phyloP scores from a whole-genome alignment of 352 stramenopile species.

The Globisporangium echinulatum region DNA sequence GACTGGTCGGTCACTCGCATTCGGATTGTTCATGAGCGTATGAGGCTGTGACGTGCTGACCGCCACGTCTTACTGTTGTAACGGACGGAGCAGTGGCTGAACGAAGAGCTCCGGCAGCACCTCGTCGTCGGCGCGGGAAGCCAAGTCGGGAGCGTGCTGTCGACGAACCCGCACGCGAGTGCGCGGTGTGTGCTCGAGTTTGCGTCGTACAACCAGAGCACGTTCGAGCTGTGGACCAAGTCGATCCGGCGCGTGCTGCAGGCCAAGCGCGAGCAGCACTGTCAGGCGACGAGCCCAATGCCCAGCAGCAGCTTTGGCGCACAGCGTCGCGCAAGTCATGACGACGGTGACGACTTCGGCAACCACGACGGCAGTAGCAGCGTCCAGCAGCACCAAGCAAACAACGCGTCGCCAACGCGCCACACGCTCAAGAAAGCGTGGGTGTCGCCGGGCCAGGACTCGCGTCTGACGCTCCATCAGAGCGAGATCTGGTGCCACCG shows the following conservation, averaged over 20 bases:
- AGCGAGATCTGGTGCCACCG: conserved; percentile 85
- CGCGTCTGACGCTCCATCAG: conserved; percentile 72
- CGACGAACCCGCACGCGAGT: conserved; percentile 52
- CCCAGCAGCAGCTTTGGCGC: conserved; percentile 14
- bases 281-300: no score
- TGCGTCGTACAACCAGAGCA: conserved; percentile 69
- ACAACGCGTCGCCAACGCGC: conserved; percentile 11
- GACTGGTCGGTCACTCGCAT: no score
- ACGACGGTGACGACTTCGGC: not conserved
- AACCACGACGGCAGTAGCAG: not conserved
- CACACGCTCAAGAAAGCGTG: conserved; percentile 21
- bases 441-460: conserved; percentile 81
- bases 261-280: conserved; percentile 37
- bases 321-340: not conserved
- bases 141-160: conserved; percentile 34
- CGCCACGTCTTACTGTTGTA: no score
- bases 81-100: conserved; percentile 41
- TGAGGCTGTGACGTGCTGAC: no score
- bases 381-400: not conserved
- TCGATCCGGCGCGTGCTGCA: conserved; percentile 65
- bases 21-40: no score
- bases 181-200: conserved; percentile 72
- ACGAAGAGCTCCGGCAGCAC: conserved; percentile 58
- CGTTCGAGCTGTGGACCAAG: conserved; percentile 85
- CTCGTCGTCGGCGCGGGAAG: conserved; percentile 39